Evolutionary conservation across 306 rosid species (phyloP), one percentile per base, ranked within the genome.

Genomic region (Lithocarpus polystachyus): DNA sequence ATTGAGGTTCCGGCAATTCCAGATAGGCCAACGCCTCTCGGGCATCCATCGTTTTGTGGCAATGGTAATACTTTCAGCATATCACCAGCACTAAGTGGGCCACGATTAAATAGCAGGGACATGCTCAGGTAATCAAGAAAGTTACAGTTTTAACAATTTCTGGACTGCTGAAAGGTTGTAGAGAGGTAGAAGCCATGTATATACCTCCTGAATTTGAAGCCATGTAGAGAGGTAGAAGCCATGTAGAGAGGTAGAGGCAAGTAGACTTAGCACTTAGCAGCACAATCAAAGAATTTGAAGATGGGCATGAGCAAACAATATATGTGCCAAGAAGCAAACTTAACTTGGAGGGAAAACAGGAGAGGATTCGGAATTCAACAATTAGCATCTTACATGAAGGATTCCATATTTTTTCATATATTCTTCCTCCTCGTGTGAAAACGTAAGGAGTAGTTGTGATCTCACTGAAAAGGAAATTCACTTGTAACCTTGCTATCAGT

Each of bases 1-100:
- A 84, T 87, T 15, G 98, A 95, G 77, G 94, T 95, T 80, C 97
- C 97, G 7, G 87, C 83, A 70, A 89, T 95, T 76, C 97, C 96
- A 1, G 99, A 95, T 76, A 84, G 99, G 82, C 99, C 99, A n/a
- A 84, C 87, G 92, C 96, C 99, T 77, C 91, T 91, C 6, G 92
- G 91, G n/a, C 97, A 94, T 31, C 97, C 94, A 68, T 82, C 91
- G 0, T 78, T 80, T 81, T 80, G 82, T 68, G 76, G 85, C 14
- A 81, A 86, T 5, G 79, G 89, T 31, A 87, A 68, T 77, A 85
- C 84, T 73, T 95, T 92, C 88, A 91, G 91, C 86, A 85, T 89
- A 72, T 92, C 99, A 56, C 97, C 98, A 0, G 86, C 90, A 26
- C 78, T 91, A 74, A 94, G 95, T 35, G 90, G 95, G 64, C 99